Evolutionary conservation across 2,329 filamentous ascomycete genomes (phyloP), one percentile per base, ranked within the genome.

Genomic region (Curvularia eragrostidis): DNA sequence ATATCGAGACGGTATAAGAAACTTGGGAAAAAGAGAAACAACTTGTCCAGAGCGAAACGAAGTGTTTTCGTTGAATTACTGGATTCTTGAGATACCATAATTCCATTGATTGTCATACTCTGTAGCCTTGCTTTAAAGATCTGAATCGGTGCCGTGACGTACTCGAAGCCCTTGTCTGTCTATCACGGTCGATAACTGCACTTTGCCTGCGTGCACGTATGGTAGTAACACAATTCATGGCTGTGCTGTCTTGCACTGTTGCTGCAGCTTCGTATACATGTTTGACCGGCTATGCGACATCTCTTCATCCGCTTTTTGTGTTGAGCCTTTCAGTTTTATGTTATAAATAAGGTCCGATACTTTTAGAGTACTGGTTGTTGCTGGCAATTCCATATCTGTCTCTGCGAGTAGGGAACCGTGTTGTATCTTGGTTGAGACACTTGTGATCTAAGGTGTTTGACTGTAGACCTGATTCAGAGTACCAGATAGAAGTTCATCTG

Each of bases 1-100:
- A 76, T 57, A 76, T 76, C 52, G 73, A 76, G 63, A 74, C 72
- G 26, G 73, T 76, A 1, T 76, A 62, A 41, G 30, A 49, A 34
- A 5, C n/a, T 34, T 34, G n/a, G 34, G 23, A 9, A 9, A 49
- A 36, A 24, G 19, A 12, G 19, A 15, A 49, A 32, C 3, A 47
- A 12, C 12, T 42, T 34, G 18, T 47, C 43, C 43, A 13, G 24
- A 23, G 15, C 23, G 47, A 39, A 49, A 12, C 21, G 9, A 7
- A 38, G 6, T 39, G 18, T 21, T 34, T 49, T 39, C 28, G 34
- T 15, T 39, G 12, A 3, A 28, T 18, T 19, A 39, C n/a, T 39
- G 34, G 34, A 38, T 49, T 39, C 34, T 24, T 39, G 21, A 39
- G 47, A 49, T 21, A 39, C 34, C 23, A 39, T 34, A 13, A 39